phyloP scores from a whole-genome alignment of 169 alveolate species.

The Plasmodium blacklocki region DNA sequence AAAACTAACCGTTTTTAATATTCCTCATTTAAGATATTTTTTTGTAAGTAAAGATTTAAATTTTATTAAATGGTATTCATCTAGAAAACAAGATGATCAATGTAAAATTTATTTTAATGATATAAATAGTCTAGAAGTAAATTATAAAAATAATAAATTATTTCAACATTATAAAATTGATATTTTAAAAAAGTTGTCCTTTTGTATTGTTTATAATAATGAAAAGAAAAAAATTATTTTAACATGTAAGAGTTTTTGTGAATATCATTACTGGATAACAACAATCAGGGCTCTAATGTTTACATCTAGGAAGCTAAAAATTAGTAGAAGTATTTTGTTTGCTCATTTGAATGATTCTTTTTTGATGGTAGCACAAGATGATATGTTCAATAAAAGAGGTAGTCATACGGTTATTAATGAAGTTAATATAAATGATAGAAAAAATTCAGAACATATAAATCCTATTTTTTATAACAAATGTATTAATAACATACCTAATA shows the following conservation, averaged over 20 bases:
- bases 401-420: not conserved
- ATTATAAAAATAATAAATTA: slow-evolving; percentile 12
- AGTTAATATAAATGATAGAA: not conserved
- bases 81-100: slow-evolving; percentile 49
- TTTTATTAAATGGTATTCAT: slow-evolving; percentile 46
- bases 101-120: slow-evolving; percentile 34
- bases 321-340: slow-evolving; percentile 8
- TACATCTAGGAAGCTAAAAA: slow-evolving; percentile 19
- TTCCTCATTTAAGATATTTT: slow-evolving; percentile 56
- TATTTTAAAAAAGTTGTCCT: slow-evolving; percentile 33
- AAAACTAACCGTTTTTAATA: slow-evolving; percentile 45
- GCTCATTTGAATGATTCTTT: slow-evolving; percentile 13
- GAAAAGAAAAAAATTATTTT: slow-evolving; percentile 55
- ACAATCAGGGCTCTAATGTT: slow-evolving; percentile 52
- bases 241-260: slow-evolving; percentile 43
- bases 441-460: no score
- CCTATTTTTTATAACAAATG: not conserved
- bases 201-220: slow-evolving; percentile 43
- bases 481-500: not conserved
- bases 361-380: no score
- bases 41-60: slow-evolving; percentile 38
- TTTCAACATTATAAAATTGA: slow-evolving; percentile 20
- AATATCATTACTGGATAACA: slow-evolving; percentile 54
- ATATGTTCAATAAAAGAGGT: not conserved
- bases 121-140: slow-evolving; percentile 48